Evolutionary conservation across 345 rosid genomes (phyloP), one percentile per base, ranked within the genome.

Genomic region (Kernera saxatilis): DNA sequence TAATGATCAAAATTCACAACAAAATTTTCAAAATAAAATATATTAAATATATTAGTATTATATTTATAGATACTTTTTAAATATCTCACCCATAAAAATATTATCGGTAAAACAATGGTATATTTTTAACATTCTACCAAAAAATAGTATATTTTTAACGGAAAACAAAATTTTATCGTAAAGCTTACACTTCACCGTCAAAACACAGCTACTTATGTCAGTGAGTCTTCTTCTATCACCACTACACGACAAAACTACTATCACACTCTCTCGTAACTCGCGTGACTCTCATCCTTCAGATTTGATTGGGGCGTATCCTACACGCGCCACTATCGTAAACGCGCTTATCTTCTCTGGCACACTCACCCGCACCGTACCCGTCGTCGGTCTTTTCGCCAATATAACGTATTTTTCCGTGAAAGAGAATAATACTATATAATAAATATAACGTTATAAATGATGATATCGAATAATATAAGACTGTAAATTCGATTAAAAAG

Each of bases 141-240:
- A n/a, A n/a, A n/a, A n/a, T n/a, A n/a, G n/a, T n/a, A n/a, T n/a
- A n/a, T n/a, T n/a, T n/a, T 35, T 9, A 36, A 57, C 25, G 17
- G 25, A 5, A 54, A 50, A 64, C 36, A 59, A 71, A 77, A 35
- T 18, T 55, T 50, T 73, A 72, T 62, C 81, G 73, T 77, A 52
- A 71, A 66, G 76, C 53, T 60, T 25, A 77, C 71, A 60, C 74
- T 72, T 72, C 77, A 72, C 73, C 77, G 70, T 77, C 77, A 66
- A 77, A 75, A 71, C 81, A 72, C 81, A 72, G 81, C 81, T 72
- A 72, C 81, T 77, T 67, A 46, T 72, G 77, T 77, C 73, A 77
- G 73, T 56, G 73, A 77, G 69, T 71, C 72, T 71, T 64, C 80
- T 77, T 65, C 76, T 71, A 64, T 77, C 76, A 71, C 56, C 64